A percentile compares a stretch with the other conserved stretches of the same genome.
Evolutionary conservation across 2,329 filamentous ascomycete genomes (phyloP).

Genomic region (Bipolaris oryzae): DNA sequence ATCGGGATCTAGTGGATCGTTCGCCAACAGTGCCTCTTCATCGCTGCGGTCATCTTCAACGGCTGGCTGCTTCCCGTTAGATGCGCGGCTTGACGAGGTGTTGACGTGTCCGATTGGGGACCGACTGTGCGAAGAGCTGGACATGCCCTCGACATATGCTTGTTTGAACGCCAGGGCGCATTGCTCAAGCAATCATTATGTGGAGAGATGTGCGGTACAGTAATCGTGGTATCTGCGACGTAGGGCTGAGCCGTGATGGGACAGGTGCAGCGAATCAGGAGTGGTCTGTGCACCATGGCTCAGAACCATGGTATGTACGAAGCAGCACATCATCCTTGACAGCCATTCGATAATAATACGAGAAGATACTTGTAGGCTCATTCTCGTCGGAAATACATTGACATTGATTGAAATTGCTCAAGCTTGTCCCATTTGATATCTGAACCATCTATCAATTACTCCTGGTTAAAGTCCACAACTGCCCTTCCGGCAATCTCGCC

Average conservation of each 20-base stretch:
- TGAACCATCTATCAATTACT: conserved; percentile 20
- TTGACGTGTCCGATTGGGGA: conserved; percentile 47
- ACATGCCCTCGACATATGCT: conserved; percentile 48
- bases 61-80: conserved; percentile 42
- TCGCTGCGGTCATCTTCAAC: conserved; percentile 54
- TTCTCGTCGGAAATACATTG: too few species aligned
- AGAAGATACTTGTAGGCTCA: neutral
- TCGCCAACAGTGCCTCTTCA: conserved; percentile 57
- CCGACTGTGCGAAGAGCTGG: conserved; percentile 46
- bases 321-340: neutral
- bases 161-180: conserved; percentile 23
- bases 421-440: neutral
- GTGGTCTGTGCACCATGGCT: conserved; percentile 18
- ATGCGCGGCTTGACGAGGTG: conserved; percentile 54
- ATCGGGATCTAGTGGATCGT: conserved; percentile 62
- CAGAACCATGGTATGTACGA: conserved; percentile 36
- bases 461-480: conserved; percentile 60
- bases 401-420: neutral
- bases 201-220: conserved; percentile 1
- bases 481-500: conserved; percentile 60
- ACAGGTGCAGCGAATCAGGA: conserved; percentile 16
- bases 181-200: conserved; percentile 36
- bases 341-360: neutral
- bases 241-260: conserved; percentile 26
- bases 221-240: conserved; percentile 1